Evolutionary conservation across 2,329 filamentous ascomycete species (phyloP).

Genomic region (Graphiopsis chlorocephala): DNA sequence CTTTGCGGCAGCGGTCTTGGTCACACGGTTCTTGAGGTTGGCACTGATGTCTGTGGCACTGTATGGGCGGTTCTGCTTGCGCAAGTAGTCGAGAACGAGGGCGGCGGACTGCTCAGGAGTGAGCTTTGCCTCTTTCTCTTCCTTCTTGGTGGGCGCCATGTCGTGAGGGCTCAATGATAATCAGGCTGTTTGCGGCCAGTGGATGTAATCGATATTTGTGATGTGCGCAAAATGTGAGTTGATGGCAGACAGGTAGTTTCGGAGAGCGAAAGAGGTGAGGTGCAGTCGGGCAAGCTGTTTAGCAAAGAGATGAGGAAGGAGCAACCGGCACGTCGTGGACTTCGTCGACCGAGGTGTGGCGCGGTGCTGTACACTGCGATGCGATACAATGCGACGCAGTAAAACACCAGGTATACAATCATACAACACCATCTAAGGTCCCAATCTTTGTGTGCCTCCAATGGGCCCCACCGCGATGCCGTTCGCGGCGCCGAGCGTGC

Average conservation of each 20-base stretch:
- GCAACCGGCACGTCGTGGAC: neutral
- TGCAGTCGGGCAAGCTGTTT: neutral
- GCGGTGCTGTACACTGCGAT: neutral
- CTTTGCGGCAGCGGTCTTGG: conserved; percentile 56
- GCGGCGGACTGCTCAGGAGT: conserved; percentile 30
- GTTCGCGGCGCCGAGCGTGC: conserved; percentile 30
- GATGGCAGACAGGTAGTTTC: neutral
- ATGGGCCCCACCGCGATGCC: conserved; percentile 58
- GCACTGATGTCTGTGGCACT: conserved; percentile 36
- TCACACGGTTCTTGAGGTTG: conserved; percentile 36
- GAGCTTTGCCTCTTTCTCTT: conserved; percentile 31
- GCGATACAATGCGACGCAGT: neutral
- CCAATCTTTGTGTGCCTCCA: conserved; percentile 64
- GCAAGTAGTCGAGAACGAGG: conserved; percentile 32
- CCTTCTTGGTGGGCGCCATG: conserved; percentile 35
- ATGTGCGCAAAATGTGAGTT: neutral
- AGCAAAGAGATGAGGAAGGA: conserved; percentile 5
- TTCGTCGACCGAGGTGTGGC: neutral
- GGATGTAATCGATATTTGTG: neutral
- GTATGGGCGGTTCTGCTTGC: conserved; percentile 34
- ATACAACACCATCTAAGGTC: conserved; percentile 49
- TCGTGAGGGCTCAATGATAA: neutral
- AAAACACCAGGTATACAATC: neutral
- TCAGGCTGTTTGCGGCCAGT: neutral
- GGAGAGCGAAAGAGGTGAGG: neutral